Conservation (phyloP, 164 flowering plant genomes). For the Tinospora cordifolia region DNA sequence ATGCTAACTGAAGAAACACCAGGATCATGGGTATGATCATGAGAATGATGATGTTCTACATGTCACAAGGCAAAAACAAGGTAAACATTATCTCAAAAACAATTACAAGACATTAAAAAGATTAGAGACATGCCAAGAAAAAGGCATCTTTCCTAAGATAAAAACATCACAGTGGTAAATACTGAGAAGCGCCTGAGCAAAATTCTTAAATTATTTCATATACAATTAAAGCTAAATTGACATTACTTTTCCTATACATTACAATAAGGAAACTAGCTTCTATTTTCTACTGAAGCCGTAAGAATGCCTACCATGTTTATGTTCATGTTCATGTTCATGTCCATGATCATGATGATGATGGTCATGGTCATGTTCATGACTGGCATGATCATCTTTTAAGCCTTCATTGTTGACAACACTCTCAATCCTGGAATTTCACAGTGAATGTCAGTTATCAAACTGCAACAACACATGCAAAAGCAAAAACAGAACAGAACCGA, state of each 20-base stretch:
- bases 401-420: slow-evolving; percentile 56
- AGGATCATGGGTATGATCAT: slow-evolving; percentile 92
- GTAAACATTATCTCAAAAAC: not conserved
- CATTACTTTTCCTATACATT: not conserved
- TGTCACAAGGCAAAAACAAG: slow-evolving; percentile 9
- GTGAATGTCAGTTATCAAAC: not conserved
- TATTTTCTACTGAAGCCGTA: not conserved
- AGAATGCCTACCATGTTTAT: slow-evolving; percentile 40
- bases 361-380: slow-evolving; percentile 44
- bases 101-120: not conserved
- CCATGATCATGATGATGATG: slow-evolving; percentile 33
- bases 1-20: slow-evolving; percentile 96
- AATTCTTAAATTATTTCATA: not conserved
- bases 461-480: not conserved
- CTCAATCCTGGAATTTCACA: slow-evolving; percentile 39
- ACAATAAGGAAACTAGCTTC: not conserved
- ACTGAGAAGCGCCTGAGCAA: not conserved
- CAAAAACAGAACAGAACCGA: not conserved
- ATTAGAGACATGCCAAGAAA: not conserved
- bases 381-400: slow-evolving; percentile 43
- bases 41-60: slow-evolving; percentile 80
- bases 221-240: too few species aligned
- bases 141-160: not conserved
- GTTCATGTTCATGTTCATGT: slow-evolving; percentile 36
- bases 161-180: not conserved